Evolutionary conservation across 176 grass and related monocot species (phyloP), one percentile per base, ranked within the genome.

Genomic region (Thinopyrum elongatum): DNA sequence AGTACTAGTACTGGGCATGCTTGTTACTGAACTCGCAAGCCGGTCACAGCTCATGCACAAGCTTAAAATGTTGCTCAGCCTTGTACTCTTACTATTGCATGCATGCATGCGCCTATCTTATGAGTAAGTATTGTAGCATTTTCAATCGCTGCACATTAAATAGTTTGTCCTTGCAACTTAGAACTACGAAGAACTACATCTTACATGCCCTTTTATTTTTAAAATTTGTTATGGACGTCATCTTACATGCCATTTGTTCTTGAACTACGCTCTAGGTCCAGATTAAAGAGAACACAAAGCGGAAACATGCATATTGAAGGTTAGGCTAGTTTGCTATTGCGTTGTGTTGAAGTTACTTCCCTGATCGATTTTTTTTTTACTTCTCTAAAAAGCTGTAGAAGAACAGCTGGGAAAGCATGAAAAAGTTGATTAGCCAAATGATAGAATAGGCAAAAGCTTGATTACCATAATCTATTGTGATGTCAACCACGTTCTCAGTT

Each of bases 61-160:
- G 7, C 17, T 57, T 60, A 60, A 23, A 10, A 49, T 60, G 41
- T 81, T 26, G 57, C 33, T 34, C 25, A 53, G 49, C 58, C 21
- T 77, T 86, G 88, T 86, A 82, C 70, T 86, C 86, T 35, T 80
- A 67, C 81, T 22, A 6, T 29, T 1, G 39, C 34, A 47, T 12
- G 17, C 51, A 51, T 46, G 44, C 44, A 41, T 11, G 39, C 39
- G 14, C 47, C n/a, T 2, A 31, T 59, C 70, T 30, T 74, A 23
- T 17, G 68, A 35, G 81, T 3, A 81, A 38, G 36, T 35, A 38
- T 38, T 38, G 38, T 51, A 27, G 22, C 63, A 68, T 77, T 77
- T 13, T 16, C 49, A 71, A 51, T 67, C 46, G 8, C 26, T 65
- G 36, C 29, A 23, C 21, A 4, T 39, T 39, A 1, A 0, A 39